Base-by-base conservation (phyloP, 352 stramenopile species). In the Pythium brachiatum region DNA sequence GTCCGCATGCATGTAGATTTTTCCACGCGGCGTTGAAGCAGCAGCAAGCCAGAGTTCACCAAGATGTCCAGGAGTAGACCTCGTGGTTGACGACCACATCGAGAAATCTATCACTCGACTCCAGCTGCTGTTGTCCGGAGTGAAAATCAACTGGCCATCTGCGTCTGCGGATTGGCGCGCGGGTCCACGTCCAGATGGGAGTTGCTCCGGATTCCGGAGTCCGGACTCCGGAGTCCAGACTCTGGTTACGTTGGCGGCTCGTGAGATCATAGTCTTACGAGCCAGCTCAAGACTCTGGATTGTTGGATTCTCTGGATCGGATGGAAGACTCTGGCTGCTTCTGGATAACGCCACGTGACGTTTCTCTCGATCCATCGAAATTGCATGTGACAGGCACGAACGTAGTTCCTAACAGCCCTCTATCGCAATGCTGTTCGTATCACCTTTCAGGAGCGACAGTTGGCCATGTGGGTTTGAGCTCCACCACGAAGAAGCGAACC, bases 301-400 rank as follows among this genome's bases (percentile, higher is more conserved):
- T 47, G 34, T 9, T 52, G 21, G 44, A 32, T 32, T 52, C n/a
- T 26, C 27, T 3, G 44, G 39, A 21, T 47, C 9, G 34, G 34
- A 41, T 41, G 11, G 34, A 18, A 18, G 34, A 48, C 41, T 16
- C 41, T 48, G 41, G 23, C 3, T 52, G 44, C 9, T 32, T 52
- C 44, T 52, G 44, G 44, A 52, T 52, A 52, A 48, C 41, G n/a
- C 41, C 41, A 48, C 41, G 41, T 48, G 41, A 48, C 41, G 41
- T 27, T 48, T 48, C 41, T 20, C n/a, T 16, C 41, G n/a, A 27
- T 21, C 44, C 44, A 52, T 52, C 44, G 44, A 52, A 21, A 52
- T 23, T 11, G 25, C 13, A 52, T 52, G 21, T 27, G 41, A 48
- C 41, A 48, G 41, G 7, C 41, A 25, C 6, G 2, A 12, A 6